These are phyloP conservation scores for Botryotinia convoluta DNA, from an alignment of 2,329 filamentous ascomycete genomes.

Conservation along the genomic window DNA sequence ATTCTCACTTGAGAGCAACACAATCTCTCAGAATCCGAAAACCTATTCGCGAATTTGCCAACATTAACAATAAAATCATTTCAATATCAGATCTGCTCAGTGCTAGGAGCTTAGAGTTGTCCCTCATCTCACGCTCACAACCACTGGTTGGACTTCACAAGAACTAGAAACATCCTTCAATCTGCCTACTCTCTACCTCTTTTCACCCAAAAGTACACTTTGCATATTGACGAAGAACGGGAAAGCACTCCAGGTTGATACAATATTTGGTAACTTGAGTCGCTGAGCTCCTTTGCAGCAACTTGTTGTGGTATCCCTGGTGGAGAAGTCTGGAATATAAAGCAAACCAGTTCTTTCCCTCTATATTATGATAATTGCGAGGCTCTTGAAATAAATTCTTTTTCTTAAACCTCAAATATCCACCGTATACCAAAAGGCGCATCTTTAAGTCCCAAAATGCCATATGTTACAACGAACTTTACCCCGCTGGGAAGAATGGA, in stretches of 20 bases:
- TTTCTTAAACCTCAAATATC: neutral
- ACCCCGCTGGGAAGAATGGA: neutral
- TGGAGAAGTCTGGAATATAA: neutral
- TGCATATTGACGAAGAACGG: accelerated
- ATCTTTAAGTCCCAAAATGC: neutral
- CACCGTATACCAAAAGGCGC: neutral
- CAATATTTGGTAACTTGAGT: neutral
- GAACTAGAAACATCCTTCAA: neutral
- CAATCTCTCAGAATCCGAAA: neutral
- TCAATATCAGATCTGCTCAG: neutral
- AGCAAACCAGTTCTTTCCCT: neutral
- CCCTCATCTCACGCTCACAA: too few relatives aligned
- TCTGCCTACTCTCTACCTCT: neutral
- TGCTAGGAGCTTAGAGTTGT: neutral
- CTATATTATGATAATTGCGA: neutral
- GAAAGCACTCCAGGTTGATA: neutral
- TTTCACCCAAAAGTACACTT: neutral
- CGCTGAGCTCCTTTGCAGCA: neutral
- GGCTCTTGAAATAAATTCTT: neutral
- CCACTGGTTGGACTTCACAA: neutral
- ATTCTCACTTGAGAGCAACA: neutral
- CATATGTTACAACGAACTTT: neutral
- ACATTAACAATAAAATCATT: neutral
- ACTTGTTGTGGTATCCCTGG: neutral
- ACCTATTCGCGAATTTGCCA: neutral